A percentile compares a stretch with the other conserved stretches of the same genome.
Evolutionary conservation across 345 rosid species (phyloP).

Genomic region (Cardiospermum halicacabum): DNA sequence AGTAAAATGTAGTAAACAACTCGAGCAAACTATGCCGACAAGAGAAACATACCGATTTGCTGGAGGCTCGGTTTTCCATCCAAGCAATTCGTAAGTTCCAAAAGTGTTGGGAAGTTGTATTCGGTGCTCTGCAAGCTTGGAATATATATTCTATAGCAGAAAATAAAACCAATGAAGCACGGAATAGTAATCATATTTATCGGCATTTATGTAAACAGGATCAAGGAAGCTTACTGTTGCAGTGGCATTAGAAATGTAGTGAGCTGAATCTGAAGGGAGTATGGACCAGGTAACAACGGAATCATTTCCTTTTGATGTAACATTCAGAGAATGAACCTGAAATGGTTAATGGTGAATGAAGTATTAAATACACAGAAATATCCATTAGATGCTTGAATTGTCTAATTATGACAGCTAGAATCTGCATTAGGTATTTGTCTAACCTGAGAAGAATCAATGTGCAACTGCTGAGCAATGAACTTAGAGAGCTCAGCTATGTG

Average conservation of each 20-base stretch:
- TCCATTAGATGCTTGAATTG: neutral
- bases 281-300: constrained; percentile 54
- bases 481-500: constrained; percentile 39
- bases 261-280: constrained; percentile 46
- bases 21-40: neutral
- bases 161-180: constrained; percentile 20
- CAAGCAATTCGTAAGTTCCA: constrained; percentile 56
- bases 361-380: neutral
- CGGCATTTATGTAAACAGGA: neutral
- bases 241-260: constrained; percentile 50
- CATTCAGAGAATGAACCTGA: constrained; percentile 61
- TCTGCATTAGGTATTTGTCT: constrained; percentile 14
- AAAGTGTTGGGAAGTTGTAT: constrained; percentile 59
- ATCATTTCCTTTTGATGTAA: constrained; percentile 53
- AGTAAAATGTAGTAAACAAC: neutral
- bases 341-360: constrained; percentile 8
- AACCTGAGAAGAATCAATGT: constrained; percentile 61
- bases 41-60: constrained; percentile 30
- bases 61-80: constrained; percentile 61
- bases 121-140: constrained; percentile 56
- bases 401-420: constrained; percentile 3
- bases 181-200: constrained; percentile 1
- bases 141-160: constrained; percentile 48
- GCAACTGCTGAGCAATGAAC: constrained; percentile 51
- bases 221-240: constrained; percentile 44